Evolutionary conservation across 2,329 filamentous ascomycete genomes (phyloP).

Genomic region (Fusarium redolens): DNA sequence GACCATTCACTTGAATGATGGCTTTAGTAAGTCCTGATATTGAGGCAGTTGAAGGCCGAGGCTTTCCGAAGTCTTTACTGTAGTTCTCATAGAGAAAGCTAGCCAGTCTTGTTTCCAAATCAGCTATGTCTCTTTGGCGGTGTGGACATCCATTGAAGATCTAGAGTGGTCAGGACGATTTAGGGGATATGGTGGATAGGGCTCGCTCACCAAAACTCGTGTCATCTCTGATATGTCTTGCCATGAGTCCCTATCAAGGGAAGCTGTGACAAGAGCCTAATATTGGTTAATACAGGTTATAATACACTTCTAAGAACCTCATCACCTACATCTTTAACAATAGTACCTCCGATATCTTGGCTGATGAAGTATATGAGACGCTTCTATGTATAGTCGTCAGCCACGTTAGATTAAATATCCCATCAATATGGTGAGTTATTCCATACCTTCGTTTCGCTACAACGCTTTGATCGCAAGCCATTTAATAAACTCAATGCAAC

Average conservation of each 20-base stretch:
- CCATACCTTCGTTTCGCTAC: background rate
- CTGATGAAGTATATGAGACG: background rate
- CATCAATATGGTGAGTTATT: rapidly evolving
- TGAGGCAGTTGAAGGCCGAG: rapidly evolving
- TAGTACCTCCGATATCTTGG: background rate
- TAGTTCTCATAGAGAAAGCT: background rate
- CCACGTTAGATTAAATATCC: rapidly evolving
- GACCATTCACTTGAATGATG: background rate
- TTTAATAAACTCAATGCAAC: background rate
- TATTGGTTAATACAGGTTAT: rapidly evolving
- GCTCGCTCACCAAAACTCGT: background rate
- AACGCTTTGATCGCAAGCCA: background rate
- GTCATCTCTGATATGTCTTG: constrained; percentile 3
- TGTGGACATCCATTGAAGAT: background rate
- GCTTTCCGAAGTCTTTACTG: rapidly evolving
- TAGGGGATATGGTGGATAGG: rapidly evolving
- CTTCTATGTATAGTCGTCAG: rapidly evolving
- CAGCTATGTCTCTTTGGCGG: rapidly evolving
- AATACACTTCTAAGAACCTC: rapidly evolving
- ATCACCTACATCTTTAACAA: background rate
- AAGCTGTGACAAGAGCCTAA: background rate
- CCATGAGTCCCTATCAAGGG: background rate
- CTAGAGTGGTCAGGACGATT: rapidly evolving
- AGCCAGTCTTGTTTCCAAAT: background rate
- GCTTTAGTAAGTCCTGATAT: background rate